Conservation (phyloP, 768 basidiomycete genomes). For the Boletellus sp. region DNA sequence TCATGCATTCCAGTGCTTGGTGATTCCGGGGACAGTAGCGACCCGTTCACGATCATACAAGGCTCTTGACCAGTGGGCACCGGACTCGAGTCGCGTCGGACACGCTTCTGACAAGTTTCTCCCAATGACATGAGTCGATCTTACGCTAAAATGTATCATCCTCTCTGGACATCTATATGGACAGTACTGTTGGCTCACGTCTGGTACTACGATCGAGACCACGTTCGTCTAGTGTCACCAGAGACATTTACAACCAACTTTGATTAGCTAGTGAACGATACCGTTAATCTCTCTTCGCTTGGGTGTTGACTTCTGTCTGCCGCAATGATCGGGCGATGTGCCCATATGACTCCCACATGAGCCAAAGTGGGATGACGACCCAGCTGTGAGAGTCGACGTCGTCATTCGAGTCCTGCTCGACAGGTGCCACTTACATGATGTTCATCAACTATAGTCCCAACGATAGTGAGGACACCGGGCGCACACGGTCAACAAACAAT, state of each 20-base stretch:
- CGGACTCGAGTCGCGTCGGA: constrained; percentile 1
- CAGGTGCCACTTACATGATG: constrained; percentile 49
- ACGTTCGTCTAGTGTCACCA: no score
- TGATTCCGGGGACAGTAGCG: constrained; percentile 63
- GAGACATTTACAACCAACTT: no score
- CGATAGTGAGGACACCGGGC: background rate
- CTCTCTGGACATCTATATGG: constrained; percentile 11
- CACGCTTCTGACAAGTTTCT: constrained; percentile 1
- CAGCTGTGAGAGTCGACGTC: constrained; percentile 49
- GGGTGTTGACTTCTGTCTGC: constrained; percentile 27
- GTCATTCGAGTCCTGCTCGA: background rate
- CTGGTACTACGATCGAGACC: no score
- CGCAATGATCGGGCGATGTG: constrained; percentile 65
- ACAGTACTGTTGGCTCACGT: constrained; percentile 5
- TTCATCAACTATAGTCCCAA: constrained; percentile 66
- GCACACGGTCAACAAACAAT: constrained; percentile 7
- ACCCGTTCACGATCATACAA: constrained; percentile 53
- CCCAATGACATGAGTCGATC: constrained; percentile 4
- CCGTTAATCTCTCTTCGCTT: constrained; percentile 35
- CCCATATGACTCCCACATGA: constrained; percentile 76
- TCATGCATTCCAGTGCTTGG: constrained; percentile 45
- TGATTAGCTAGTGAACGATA: background rate
- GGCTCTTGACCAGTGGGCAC: background rate
- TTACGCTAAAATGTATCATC: background rate
- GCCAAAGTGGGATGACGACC: constrained; percentile 71